These are phyloP conservation scores for Gloeopeniophorella convolvens DNA, from an alignment of 768 basidiomycete species.

Conservation along the genomic window DNA sequence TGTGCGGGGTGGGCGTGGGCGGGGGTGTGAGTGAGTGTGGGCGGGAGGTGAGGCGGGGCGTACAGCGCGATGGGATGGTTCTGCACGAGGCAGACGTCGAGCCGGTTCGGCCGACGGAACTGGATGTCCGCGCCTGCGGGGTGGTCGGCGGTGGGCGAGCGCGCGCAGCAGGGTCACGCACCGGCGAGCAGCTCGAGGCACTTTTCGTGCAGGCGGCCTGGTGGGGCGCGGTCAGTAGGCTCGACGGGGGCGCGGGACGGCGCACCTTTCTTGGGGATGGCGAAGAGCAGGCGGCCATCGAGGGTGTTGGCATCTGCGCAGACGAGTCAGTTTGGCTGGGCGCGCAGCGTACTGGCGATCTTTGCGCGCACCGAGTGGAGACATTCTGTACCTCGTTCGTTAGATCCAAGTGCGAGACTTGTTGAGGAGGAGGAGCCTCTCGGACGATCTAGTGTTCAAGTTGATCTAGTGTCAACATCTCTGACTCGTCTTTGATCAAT, in stretches of 20 bases:
- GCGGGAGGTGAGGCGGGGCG: conserved; percentile 24
- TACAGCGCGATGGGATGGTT: conserved; percentile 95
- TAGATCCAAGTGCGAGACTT: too few relatives aligned
- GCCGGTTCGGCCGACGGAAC: conserved; percentile 77
- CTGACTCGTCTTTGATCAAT: too few relatives aligned
- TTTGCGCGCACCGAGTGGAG: conserved; percentile 2
- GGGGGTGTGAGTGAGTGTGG: not conserved
- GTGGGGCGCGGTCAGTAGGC: not conserved
- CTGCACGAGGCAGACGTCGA: conserved; percentile 89
- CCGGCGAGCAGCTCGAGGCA: conserved; percentile 81
- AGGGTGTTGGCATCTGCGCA: conserved; percentile 70
- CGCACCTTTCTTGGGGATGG: conserved; percentile 95
- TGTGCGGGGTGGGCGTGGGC: too few relatives aligned
- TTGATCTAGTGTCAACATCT: too few relatives aligned
- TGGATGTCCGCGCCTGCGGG: conserved; percentile 85
- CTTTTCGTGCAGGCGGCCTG: conserved; percentile 87
- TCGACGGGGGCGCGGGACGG: not conserved
- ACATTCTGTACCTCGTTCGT: too few relatives aligned
- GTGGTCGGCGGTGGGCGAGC: not conserved
- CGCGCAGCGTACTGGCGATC: not conserved
- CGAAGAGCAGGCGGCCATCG: conserved; percentile 83
- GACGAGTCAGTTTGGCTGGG: not conserved
- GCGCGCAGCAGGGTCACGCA: conserved; percentile 26
- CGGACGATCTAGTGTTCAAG: too few relatives aligned
- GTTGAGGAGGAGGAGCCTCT: too few relatives aligned